A percentile compares a stretch with the other conserved stretches of the same genome.
Conservation (phyloP, 768 basidiomycete genomes). For the Leccinum longicurvipes region DNA sequence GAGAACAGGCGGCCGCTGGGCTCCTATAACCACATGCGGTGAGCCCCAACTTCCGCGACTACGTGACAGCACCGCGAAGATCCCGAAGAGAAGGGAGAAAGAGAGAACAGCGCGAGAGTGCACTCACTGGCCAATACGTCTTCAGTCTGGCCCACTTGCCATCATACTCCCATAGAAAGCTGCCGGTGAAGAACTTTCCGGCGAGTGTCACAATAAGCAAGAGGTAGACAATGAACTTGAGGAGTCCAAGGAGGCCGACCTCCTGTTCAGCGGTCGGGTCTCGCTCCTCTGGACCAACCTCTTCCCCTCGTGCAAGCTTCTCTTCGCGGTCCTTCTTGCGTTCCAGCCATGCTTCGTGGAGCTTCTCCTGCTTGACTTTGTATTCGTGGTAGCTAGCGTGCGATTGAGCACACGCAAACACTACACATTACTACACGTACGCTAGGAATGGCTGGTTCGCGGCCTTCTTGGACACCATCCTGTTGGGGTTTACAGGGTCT, state of each 20-base stretch:
- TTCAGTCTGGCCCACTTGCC: constrained; percentile 58
- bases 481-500: constrained; percentile 62
- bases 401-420: constrained; percentile 4
- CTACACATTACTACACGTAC: constrained; percentile 41
- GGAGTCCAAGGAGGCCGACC: constrained; percentile 58
- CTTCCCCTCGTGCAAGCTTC: constrained; percentile 70
- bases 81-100: not conserved
- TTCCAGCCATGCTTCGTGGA: constrained; percentile 63
- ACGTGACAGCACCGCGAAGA: not conserved
- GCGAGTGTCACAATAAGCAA: constrained; percentile 54
- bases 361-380: constrained; percentile 54
- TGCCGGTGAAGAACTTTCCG: constrained; percentile 85
- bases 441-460: constrained; percentile 85
- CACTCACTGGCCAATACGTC: constrained; percentile 62
- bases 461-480: constrained; percentile 75
- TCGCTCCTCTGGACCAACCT: constrained; percentile 65
- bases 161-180: constrained; percentile 80
- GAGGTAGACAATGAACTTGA: constrained; percentile 65
- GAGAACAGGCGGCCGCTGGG: constrained; percentile 69
- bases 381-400: constrained; percentile 61
- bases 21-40: constrained; percentile 31
- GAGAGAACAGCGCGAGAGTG: not conserved
- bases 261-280: constrained; percentile 72
- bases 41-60: not conserved
- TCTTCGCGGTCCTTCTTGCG: constrained; percentile 69